Base-by-base conservation (phyloP, 2,329 filamentous ascomycete genomes). In the Aspergillus transmontanensis region DNA sequence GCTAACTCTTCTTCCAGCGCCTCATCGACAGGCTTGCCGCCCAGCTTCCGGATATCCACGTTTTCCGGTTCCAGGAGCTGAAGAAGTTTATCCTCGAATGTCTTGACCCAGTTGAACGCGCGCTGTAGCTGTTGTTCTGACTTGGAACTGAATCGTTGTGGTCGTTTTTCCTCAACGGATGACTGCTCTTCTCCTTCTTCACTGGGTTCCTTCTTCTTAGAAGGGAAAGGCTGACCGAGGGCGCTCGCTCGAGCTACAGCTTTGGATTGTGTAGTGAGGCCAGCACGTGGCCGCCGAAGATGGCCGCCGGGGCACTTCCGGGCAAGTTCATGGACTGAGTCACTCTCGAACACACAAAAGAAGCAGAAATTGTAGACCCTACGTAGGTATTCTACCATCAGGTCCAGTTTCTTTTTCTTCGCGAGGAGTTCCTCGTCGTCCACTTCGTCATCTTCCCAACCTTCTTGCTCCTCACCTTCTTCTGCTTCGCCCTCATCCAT, bases 311-410 rank as follows among this genome's bases (percentile, higher is more conserved):
- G 93, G 72, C 95, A 99, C 80, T 99, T 98, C 64, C 95, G 89
- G 46, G 92, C 94, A 68, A 99, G 84, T 80, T 99, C 95, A 73
- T 99, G 95, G 26, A 98, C 90, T 0, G 94, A 98, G 78, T 99
- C 95, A 74, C 93, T 95, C 80, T 99, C 95, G 70, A 99, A 98
- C 6, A 99, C 96, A 77, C 95, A 99, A 83, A 98, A 99, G 84
- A 99, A 97, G 82, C 95, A 99, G 81, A 99, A 98, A 80, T 95
- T 97, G 85, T 96, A 96, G 58, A 99, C 95, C 19, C 95, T 90
- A 58, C 95, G 93, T 64, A 99, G 85, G 76, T 99, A 99, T 80
- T 99, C 95, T 59, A 98, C 95, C 77, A 97, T 85, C 41, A 99
- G 84, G 79, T 99, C 95, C 57, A 99, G 87, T 73, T 95, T 94